A percentile compares a stretch with the other conserved stretches of the same genome.
Evolutionary conservation across 345 rosid genomes (phyloP).

Genomic region (Pugionium cornutum): DNA sequence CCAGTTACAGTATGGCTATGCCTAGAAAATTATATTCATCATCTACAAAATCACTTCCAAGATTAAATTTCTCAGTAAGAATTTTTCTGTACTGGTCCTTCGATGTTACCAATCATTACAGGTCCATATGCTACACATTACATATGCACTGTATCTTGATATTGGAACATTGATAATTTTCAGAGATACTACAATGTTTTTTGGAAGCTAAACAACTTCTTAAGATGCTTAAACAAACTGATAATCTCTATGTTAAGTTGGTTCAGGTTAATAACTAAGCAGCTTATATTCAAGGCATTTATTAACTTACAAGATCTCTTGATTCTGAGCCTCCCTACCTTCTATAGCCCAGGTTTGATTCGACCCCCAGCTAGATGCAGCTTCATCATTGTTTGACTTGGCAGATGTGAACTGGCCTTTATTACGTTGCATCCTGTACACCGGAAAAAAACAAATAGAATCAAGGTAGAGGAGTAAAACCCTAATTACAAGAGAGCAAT

Average conservation of each 20-base stretch:
- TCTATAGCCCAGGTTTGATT: slow-evolving; percentile 52
- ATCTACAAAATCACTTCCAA: neutral
- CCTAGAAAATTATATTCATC: slow-evolving; percentile 7
- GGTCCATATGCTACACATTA: neutral
- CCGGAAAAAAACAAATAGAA: slow-evolving; percentile 18
- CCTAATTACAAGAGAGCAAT: slow-evolving; percentile 2
- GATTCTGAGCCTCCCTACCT: slow-evolving; percentile 51
- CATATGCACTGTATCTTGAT: neutral
- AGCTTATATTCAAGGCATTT: neutral
- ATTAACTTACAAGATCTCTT: slow-evolving; percentile 52
- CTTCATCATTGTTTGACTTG: slow-evolving; percentile 56
- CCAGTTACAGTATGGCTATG: slow-evolving; percentile 1
- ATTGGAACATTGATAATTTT: neutral
- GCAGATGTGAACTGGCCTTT: slow-evolving; percentile 68
- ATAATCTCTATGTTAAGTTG: slow-evolving; percentile 5
- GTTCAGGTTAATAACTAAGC: slow-evolving; percentile 9
- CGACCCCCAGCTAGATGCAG: slow-evolving; percentile 58
- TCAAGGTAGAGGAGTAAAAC: neutral
- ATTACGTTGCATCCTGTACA: slow-evolving; percentile 62
- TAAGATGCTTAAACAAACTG: slow-evolving; percentile 12
- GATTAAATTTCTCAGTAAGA: neutral
- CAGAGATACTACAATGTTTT: slow-evolving; percentile 3
- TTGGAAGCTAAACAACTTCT: slow-evolving; percentile 7
- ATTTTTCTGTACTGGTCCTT: neutral
- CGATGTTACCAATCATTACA: neutral